Conservation (phyloP, 2,329 filamentous ascomycete species). For the Lasiodiplodia sp. region DNA sequence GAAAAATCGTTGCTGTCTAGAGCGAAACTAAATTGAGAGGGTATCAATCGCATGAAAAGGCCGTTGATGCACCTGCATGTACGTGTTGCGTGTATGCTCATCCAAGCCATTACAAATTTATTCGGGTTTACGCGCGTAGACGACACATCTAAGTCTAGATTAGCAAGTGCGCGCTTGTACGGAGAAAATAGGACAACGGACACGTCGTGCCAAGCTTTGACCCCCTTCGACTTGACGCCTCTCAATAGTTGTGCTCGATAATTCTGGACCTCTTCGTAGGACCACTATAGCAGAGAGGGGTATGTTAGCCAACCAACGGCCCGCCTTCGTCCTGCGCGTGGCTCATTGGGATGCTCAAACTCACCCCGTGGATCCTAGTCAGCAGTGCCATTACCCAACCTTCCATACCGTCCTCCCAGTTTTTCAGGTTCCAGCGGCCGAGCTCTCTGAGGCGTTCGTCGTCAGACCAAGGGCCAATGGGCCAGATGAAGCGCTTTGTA, state of each 20-base stretch:
- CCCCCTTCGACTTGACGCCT: not conserved
- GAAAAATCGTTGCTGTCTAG: not conserved
- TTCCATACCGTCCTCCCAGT: conserved; percentile 52
- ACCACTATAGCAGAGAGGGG: conserved; percentile 15
- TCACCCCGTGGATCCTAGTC: conserved; percentile 45
- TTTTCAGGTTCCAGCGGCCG: conserved; percentile 47
- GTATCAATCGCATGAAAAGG: not conserved
- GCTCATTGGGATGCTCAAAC: conserved; percentile 19
- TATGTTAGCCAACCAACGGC: not conserved
- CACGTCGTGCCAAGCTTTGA: conserved; percentile 28
- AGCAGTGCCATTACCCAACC: conserved; percentile 51
- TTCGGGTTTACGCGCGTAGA: conserved; percentile 26
- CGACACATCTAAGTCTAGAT: conserved; percentile 12
- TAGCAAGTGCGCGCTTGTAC: not conserved
- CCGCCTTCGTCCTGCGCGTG: not conserved
- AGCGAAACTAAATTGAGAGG: not conserved
- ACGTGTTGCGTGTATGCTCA: not conserved
- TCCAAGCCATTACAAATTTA: conserved; percentile 1
- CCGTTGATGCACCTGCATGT: not conserved
- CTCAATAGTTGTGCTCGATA: conserved; percentile 14
- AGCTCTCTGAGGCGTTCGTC: conserved; percentile 45
- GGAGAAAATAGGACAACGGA: not conserved
- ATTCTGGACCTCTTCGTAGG: conserved; percentile 27
- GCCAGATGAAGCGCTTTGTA: conserved; percentile 41
- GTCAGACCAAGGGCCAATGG: conserved; percentile 44